These are phyloP conservation scores for Lolium rigidum DNA, from an alignment of 176 grass and related monocot species.

Conservation along the genomic window DNA sequence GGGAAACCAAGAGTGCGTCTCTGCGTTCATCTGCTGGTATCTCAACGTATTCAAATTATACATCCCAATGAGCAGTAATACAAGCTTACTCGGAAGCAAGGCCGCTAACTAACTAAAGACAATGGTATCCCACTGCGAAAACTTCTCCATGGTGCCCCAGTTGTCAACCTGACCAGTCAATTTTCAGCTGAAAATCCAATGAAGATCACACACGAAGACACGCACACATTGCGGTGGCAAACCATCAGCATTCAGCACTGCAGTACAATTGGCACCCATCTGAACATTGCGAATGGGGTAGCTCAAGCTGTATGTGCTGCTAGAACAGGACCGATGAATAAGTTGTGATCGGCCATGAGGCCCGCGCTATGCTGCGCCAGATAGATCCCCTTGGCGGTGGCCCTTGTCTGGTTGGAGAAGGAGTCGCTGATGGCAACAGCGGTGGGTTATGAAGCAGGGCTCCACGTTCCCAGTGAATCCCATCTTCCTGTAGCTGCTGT, in stretches of 20 bases:
- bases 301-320: constrained; percentile 75
- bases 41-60: not conserved
- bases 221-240: no score
- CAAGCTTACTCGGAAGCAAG: not conserved
- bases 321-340: constrained; percentile 84
- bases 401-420: constrained; percentile 65
- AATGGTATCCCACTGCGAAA: constrained; percentile 69
- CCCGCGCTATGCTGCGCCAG: constrained; percentile 93
- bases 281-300: constrained; percentile 93
- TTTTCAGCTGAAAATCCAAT: constrained; percentile 16
- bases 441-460: constrained; percentile 94
- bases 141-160: constrained; percentile 99
- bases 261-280: not conserved
- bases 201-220: not conserved
- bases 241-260: no score
- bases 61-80: not conserved
- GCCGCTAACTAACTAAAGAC: not conserved
- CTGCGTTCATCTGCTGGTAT: not conserved
- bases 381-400: constrained; percentile 76
- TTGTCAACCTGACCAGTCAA: constrained; percentile 75
- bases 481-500: constrained; percentile 94
- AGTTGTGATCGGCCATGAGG: constrained; percentile 97
- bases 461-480: constrained; percentile 99
- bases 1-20: not conserved
- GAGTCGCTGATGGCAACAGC: constrained; percentile 90